Base-by-base conservation (phyloP, 139 green algal genomes). In the Zygnema cylindricum region DNA sequence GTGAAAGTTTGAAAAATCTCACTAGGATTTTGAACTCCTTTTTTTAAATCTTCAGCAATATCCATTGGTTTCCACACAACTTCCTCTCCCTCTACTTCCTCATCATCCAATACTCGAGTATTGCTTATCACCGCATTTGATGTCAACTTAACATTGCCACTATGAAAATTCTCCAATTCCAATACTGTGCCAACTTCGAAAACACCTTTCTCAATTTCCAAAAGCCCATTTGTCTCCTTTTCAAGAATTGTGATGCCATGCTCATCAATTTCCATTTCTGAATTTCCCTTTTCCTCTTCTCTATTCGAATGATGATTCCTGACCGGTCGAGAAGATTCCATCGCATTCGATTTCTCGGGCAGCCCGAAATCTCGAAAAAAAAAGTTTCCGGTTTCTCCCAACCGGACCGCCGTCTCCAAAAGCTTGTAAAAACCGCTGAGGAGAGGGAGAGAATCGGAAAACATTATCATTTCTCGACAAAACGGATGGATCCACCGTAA, bases 381-480 rank as follows among this genome's bases (percentile, higher is more conserved):
- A n/a, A n/a, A n/a, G n/a, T n/a, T n/a, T n/a, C n/a, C n/a, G n/a
- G n/a, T n/a, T n/a, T n/a, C n/a, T n/a, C n/a, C n/a, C n/a, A n/a
- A n/a, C n/a, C n/a, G n/a, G 33, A 84, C 71, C 25, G 77, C 77
- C 25, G 7, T 54, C 2, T 23, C 21, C 21, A 84, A 33, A 43
- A 84, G 77, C 30, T 84, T 84, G 36, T 84, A 84, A 33, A 84
- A 84, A 33, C 77, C 77, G 30, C n/a, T 54, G n/a, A 43, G 2
- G 41, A 84, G 36, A 25, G 77, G n/a, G 77, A 73, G 71, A 2
- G 2, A 33, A 54, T 2, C 3, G 77, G 77, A 84, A 33, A 84
- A 54, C 35, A 32, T 33, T 2, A 84, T 41, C 35, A 84, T 54
- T 25, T 35, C 30, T 36, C 77, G 77, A 35, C n/a, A 43, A 3